A percentile compares a stretch with the other conserved stretches of the same genome.
Conservation (phyloP, 2,329 filamentous ascomycete species). For the Microdochium nivale region DNA sequence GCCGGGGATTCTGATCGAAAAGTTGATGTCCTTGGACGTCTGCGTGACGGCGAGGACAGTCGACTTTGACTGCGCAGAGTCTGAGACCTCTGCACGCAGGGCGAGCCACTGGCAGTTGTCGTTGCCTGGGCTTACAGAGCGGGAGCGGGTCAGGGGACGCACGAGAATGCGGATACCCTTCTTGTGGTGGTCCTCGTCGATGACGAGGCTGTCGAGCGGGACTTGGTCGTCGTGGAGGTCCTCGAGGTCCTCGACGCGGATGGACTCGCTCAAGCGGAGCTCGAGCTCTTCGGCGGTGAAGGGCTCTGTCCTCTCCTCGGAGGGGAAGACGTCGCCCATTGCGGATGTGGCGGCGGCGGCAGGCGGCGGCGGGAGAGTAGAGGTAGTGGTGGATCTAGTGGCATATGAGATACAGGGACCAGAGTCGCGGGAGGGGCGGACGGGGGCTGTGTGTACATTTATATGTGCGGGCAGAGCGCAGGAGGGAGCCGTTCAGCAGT, state of each 20-base stretch:
- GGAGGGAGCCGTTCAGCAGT: neutral
- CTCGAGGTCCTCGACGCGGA: constrained; percentile 35
- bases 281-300: constrained; percentile 49
- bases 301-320: constrained; percentile 48
- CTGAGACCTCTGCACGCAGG: constrained; percentile 43
- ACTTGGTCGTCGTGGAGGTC: constrained; percentile 31
- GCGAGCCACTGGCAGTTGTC: constrained; percentile 50
- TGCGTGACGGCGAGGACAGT: constrained; percentile 52
- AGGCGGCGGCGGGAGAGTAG: neutral
- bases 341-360: constrained; percentile 9
- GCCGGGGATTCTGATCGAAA: constrained; percentile 46
- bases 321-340: constrained; percentile 39
- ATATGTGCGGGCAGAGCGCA: constrained; percentile 3
- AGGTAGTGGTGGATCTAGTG: neutral
- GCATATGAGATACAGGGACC: neutral
- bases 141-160: constrained; percentile 42
- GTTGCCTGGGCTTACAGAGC: constrained; percentile 46
- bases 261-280: constrained; percentile 31
- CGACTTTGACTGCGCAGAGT: constrained; percentile 41
- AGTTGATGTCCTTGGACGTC: constrained; percentile 51
- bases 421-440: neutral
- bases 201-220: constrained; percentile 43
- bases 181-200: constrained; percentile 43
- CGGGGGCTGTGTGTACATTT: constrained; percentile 2
- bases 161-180: constrained; percentile 50